A percentile compares a stretch with the other conserved stretches of the same genome.
These are phyloP conservation scores for Linum usitatissimum DNA, from an alignment of 345 rosid species.

Conservation along the genomic window DNA sequence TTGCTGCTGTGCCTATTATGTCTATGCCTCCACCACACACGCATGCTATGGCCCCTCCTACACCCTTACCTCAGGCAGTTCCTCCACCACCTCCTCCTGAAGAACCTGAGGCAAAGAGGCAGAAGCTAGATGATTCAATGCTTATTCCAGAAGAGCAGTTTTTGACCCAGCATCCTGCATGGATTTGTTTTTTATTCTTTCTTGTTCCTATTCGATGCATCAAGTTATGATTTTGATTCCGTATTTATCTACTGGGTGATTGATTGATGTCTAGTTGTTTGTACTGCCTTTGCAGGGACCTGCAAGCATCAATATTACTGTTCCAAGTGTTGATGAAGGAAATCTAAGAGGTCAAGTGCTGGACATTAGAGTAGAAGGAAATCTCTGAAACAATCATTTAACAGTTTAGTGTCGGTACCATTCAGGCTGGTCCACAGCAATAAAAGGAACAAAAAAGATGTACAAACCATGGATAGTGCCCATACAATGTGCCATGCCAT, in stretches of 20 bases:
- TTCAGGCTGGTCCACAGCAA: too few species aligned
- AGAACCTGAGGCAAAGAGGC: conserved; percentile 76
- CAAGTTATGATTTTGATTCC: neutral
- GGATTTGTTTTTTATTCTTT: conserved; percentile 6
- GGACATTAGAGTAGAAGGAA: conserved; percentile 64
- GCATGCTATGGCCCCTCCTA: conserved; percentile 47
- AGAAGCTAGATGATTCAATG: conserved; percentile 61
- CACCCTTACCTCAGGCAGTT: conserved; percentile 44
- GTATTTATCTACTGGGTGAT: neutral
- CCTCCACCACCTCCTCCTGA: conserved; percentile 63
- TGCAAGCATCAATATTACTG: conserved; percentile 46
- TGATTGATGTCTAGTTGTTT: neutral
- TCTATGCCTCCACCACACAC: conserved; percentile 30
- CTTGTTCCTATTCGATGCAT: neutral
- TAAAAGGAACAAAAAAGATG: too few species aligned
- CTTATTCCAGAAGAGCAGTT: conserved; percentile 76
- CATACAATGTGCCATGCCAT: too few species aligned
- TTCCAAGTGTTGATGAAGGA: conserved; percentile 71
- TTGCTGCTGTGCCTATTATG: conserved; percentile 19
- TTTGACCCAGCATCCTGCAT: conserved; percentile 63
- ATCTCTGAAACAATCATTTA: too few species aligned
- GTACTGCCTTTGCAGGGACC: conserved; percentile 41
- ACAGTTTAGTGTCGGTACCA: too few species aligned
- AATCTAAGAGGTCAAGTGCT: conserved; percentile 56
- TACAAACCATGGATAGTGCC: too few species aligned